phyloP scores from a whole-genome alignment of 148 eudicot genomes.

The Cornus florida region DNA sequence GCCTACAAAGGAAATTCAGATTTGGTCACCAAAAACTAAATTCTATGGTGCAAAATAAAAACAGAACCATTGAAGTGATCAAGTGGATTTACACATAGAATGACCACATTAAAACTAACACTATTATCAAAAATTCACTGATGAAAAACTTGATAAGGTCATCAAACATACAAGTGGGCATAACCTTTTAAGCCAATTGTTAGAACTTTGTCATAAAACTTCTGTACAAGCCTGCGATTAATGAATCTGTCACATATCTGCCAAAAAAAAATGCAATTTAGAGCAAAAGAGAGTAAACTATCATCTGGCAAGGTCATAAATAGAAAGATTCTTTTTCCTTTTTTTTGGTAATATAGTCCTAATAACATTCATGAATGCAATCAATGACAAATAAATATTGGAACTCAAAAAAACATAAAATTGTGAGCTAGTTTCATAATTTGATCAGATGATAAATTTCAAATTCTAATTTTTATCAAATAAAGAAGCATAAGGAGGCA shows the following conservation, averaged over 20 bases:
- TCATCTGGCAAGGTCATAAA: slow-evolving; percentile 9
- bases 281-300: background rate
- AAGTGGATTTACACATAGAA: background rate
- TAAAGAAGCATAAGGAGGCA: background rate
- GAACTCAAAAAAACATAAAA: background rate
- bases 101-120: background rate
- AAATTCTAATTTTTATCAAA: background rate
- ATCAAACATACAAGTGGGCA: slow-evolving; percentile 73
- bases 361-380: background rate
- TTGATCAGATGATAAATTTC: background rate
- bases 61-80: background rate
- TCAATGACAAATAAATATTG: background rate
- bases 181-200: slow-evolving; percentile 72
- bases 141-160: slow-evolving; percentile 7
- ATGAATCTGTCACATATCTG: slow-evolving; percentile 92
- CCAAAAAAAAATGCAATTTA: slow-evolving; percentile 6
- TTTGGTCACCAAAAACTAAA: background rate
- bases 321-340: background rate
- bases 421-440: background rate
- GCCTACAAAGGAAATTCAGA: slow-evolving; percentile 49
- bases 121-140: background rate
- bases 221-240: slow-evolving; percentile 67
- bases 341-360: slow-evolving; percentile 1
- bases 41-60: background rate
- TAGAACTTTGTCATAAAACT: slow-evolving; percentile 73